Percentiles rank a stretch among this genome's conserved stretches.
Evolutionary conservation across 78 protist species (phyloP).

Genomic region (Mantamonas sphyraenae): DNA sequence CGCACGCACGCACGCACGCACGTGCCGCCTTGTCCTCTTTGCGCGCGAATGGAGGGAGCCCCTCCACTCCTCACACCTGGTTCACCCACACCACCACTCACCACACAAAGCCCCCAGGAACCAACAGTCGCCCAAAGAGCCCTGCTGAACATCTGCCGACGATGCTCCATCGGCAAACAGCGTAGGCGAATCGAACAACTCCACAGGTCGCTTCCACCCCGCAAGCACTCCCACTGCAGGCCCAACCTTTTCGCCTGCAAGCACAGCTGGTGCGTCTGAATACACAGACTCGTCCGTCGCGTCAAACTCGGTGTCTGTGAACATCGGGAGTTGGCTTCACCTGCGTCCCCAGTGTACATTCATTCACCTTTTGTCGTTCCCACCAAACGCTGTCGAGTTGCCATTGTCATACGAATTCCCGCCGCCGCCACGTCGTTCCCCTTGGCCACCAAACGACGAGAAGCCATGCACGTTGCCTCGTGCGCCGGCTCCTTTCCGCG

Average conservation of each 20-base stretch:
- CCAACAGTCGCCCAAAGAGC: slow-evolving; percentile 60
- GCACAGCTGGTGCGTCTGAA: not conserved
- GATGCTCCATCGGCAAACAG: not conserved
- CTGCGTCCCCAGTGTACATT: not conserved
- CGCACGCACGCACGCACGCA: no score
- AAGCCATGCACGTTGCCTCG: no score
- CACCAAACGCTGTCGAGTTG: no score
- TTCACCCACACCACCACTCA: no score
- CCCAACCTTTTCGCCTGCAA: not conserved
- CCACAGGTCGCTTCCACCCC: not conserved
- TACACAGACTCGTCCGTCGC: not conserved
- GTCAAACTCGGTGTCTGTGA: not conserved
- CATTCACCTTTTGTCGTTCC: not conserved
- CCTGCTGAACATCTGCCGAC: slow-evolving; percentile 33
- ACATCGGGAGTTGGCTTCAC: not conserved
- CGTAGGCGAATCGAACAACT: not conserved
- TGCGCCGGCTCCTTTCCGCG: no score
- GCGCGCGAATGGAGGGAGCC: no score
- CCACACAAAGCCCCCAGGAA: slow-evolving; percentile 19
- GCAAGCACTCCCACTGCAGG: not conserved
- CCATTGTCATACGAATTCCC: no score
- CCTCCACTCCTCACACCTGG: no score
- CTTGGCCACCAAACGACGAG: no score
- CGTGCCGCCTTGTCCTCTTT: no score
- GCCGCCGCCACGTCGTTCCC: no score